Base-by-base conservation (phyloP, 2,329 filamentous ascomycete species). In the Pseudogymnoascus sp. region DNA sequence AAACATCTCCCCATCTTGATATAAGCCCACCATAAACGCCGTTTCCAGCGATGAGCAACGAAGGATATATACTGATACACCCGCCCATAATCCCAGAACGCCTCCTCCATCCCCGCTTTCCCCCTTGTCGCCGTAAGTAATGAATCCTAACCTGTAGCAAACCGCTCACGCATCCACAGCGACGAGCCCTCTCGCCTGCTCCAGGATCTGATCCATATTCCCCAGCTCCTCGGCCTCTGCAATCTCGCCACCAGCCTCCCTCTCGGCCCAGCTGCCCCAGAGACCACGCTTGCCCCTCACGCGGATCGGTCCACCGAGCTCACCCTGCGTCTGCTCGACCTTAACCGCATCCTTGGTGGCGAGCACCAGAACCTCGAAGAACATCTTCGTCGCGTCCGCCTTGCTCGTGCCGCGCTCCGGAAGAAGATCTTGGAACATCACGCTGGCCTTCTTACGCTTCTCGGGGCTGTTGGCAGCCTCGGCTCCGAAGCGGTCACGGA, bases 291-390 rank as follows among this genome's bases (percentile, higher is more conserved):
- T 99, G 63, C 89, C 92, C 67, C 91, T 83, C 63, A 99, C 89
- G 63, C 88, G 83, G 71, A 99, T 91, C 12, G 88, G 84, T 2
- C 87, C 89, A 59, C 92, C 92, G 27, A 97, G 83, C 38, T 81
- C 71, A 12, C 83, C 83, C 65, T 87, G 80, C 58, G 84, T 83
- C 76, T 99, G 94, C 73, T 97, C 93, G 27, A 97, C 91, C 77
- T 96, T 96, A 77, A 99, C 90, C 29, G 94, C 94, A 73, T 99
- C 94, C 78, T 99, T 99, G 42, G 94, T 99, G 4, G 93, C 94
- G 55, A 99, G 82, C 2, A 99, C 94, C 25, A 99, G 81, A 61
- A 94, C 88, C 77, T 99, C 94, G 70, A 99, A 99, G 79, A 99
- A 99, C 92, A 99, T 97, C 81, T 97, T 97, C 44, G 94, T 99